Percentiles rank a stretch among this genome's conserved stretches.
Evolutionary conservation across 805 yeast species (phyloP).

Genomic region (Zygosaccharomyces gambellarensis): DNA sequence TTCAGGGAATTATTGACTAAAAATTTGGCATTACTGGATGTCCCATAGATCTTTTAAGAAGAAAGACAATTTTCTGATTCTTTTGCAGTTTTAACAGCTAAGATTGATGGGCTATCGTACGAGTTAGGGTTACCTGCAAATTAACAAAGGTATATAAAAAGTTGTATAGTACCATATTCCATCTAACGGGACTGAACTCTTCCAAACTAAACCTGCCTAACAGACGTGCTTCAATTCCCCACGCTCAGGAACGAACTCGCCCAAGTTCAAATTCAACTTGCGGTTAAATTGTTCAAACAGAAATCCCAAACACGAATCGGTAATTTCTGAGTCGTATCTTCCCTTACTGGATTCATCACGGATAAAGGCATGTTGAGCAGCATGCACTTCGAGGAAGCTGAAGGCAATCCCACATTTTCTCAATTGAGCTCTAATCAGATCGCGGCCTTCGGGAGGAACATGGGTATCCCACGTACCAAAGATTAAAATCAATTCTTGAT

Average conservation of each 20-base stretch:
- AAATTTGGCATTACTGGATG: too few species aligned
- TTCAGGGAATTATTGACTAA: too few species aligned
- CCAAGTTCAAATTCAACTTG: conserved; percentile 59
- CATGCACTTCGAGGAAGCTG: conserved; percentile 69
- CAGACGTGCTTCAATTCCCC: conserved; percentile 60
- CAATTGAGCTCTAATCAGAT: conserved; percentile 56
- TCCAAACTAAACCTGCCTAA: conserved; percentile 23
- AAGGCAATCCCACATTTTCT: conserved; percentile 56
- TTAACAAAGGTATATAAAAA: too few species aligned
- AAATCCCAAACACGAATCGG: conserved; percentile 62
- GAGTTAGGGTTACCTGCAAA: too few species aligned
- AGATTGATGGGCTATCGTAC: too few species aligned
- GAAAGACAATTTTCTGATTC: too few species aligned
- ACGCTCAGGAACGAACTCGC: conserved; percentile 52
- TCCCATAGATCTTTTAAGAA: too few species aligned
- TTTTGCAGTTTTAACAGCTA: too few species aligned
- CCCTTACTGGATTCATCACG: conserved; percentile 76
- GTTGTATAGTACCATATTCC: too few species aligned
- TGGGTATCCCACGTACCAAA: conserved; percentile 78
- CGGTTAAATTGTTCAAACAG: conserved; percentile 67
- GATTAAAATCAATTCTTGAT: conserved; percentile 57
- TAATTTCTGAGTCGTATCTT: conserved; percentile 75
- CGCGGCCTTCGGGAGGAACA: conserved; percentile 75
- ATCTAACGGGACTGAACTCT: too few species aligned
- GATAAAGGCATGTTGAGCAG: conserved; percentile 80